Percentiles rank a stretch among this genome's conserved stretches.
phyloP scores from a whole-genome alignment of 2,329 filamentous ascomycete species.

The Didymella segeticola region DNA sequence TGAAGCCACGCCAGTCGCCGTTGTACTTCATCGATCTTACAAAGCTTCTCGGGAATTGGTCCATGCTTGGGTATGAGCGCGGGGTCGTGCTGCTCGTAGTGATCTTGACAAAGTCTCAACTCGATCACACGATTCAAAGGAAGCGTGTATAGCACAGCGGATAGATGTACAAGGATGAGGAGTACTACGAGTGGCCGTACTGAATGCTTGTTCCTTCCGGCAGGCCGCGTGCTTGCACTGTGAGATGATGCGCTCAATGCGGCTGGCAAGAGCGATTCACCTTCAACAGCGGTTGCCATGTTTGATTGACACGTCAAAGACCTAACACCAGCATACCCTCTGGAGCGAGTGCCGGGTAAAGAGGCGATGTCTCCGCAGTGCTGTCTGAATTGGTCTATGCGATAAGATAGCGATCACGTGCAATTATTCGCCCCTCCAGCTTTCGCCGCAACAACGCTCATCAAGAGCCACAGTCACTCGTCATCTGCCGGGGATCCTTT shows the following conservation, averaged over 20 bases:
- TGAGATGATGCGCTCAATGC: background rate
- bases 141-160: conserved; percentile 44
- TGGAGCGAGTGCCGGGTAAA: background rate
- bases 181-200: conserved; percentile 41
- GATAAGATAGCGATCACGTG: conserved; percentile 19
- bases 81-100: conserved; percentile 56
- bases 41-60: conserved; percentile 58
- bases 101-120: conserved; percentile 54
- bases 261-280: background rate
- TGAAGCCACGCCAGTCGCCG: conserved; percentile 60
- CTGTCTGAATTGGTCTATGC: background rate
- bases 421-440: background rate
- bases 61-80: conserved; percentile 45
- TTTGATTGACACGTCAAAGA: background rate
- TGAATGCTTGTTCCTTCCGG: conserved; percentile 10
- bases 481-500: background rate
- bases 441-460: background rate
- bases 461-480: background rate
- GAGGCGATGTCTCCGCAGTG: no score
- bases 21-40: conserved; percentile 62
- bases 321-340: background rate
- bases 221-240: conserved; percentile 11
- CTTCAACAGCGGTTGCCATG: background rate
- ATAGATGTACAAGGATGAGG: conserved; percentile 43
- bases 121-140: conserved; percentile 49